Conservation (phyloP, 1,284 basidiomycete genomes). For the Termitomyces sp. region DNA sequence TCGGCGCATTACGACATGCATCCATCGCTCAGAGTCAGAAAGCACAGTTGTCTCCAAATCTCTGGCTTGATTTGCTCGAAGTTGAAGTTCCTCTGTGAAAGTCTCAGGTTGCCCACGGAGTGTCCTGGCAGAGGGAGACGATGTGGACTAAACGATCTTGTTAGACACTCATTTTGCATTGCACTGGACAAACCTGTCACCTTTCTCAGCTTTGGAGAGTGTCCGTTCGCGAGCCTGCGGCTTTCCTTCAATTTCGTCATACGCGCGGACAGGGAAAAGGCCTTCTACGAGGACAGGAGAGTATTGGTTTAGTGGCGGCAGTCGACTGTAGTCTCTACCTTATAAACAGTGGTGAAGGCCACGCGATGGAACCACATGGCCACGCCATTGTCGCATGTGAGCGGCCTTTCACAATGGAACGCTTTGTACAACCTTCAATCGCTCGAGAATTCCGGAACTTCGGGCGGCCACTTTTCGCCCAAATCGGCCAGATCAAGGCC, state of each 20-base stretch:
- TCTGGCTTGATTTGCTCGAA: conserved; percentile 3
- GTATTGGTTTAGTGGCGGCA: conserved; percentile 5
- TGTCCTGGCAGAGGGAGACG: conserved; percentile 14
- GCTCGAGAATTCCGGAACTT: background rate
- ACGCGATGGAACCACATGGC: conserved; percentile 6
- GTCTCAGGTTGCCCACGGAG: background rate
- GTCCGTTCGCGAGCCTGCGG: background rate
- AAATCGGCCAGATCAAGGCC: conserved; percentile 2
- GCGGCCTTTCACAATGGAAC: conserved; percentile 6
- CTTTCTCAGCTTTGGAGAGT: conserved; percentile 12
- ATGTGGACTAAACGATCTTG: conserved; percentile 14
- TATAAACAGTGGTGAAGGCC: conserved; percentile 6
- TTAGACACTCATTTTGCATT: background rate
- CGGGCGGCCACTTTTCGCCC: background rate
- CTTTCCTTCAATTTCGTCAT: conserved; percentile 5
- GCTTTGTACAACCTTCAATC: background rate
- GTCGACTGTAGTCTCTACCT: background rate
- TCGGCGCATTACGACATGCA: conserved; percentile 25
- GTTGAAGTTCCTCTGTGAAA: conserved; percentile 19
- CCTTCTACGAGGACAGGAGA: conserved; percentile 3
- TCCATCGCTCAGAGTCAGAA: conserved; percentile 21
- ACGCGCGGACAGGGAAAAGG: background rate
- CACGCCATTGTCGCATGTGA: conserved; percentile 16
- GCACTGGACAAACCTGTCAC: conserved; percentile 1
- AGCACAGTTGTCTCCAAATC: conserved; percentile 1